A percentile compares a stretch with the other conserved stretches of the same genome.
These are phyloP conservation scores for Hypoxylon sp. DNA, from an alignment of 2,329 filamentous ascomycete genomes.

Conservation along the genomic window DNA sequence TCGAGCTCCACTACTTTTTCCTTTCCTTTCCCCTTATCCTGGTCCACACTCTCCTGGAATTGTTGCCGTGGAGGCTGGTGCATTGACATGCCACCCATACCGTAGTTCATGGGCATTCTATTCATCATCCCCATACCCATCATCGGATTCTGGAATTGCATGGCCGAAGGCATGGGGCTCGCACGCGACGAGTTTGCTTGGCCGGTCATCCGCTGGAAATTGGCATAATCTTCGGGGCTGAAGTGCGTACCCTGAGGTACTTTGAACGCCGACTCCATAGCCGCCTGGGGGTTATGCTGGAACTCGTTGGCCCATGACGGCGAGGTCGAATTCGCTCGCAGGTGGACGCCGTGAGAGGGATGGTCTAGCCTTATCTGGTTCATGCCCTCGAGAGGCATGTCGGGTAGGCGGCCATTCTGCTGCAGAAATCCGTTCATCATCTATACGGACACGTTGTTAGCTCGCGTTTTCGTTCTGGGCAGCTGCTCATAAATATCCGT, in stretches of 20 bases:
- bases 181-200: constrained; percentile 66
- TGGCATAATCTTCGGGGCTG: constrained; percentile 86
- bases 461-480: constrained; percentile 2
- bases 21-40: constrained; percentile 87
- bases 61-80: constrained; percentile 63
- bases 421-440: constrained; percentile 96
- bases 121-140: constrained; percentile 67
- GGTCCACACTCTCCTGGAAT: constrained; percentile 60
- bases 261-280: constrained; percentile 80
- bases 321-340: constrained; percentile 68
- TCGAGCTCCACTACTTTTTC: constrained; percentile 95
- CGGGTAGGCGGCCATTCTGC: constrained; percentile 74
- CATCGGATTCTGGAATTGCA: constrained; percentile 72
- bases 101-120: constrained; percentile 68
- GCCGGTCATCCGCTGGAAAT: constrained; percentile 82
- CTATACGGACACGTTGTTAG: constrained; percentile 62
- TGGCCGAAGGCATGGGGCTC: constrained; percentile 71
- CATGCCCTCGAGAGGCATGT: constrained; percentile 66
- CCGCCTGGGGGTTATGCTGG: constrained; percentile 66
- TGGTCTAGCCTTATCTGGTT: constrained; percentile 63
- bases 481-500: constrained; percentile 39
- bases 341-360: constrained; percentile 65
- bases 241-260: constrained; percentile 74
- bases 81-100: constrained; percentile 73
- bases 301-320: constrained; percentile 70